Conservation (phyloP, 305 asterid genomes). For the Solanum hybrid region DNA sequence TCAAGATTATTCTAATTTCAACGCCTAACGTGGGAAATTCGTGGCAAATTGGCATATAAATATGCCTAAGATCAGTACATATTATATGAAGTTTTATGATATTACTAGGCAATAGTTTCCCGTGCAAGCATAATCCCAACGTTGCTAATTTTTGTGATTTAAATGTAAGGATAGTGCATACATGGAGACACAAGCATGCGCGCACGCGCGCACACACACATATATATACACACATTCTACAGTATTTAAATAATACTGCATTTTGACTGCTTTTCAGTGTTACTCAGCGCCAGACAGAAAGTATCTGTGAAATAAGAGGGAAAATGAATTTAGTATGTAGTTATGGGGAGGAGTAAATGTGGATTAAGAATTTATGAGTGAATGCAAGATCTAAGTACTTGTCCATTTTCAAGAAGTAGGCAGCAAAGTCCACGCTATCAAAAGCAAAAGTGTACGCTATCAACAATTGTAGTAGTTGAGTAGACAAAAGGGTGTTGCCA, state of each 20-base stretch:
- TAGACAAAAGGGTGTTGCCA: not conserved
- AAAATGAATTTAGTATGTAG: not conserved
- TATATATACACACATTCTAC: not conserved
- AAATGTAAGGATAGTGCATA: not conserved
- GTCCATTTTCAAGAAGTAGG: not conserved
- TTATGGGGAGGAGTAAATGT: not conserved
- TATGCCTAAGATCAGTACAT: too few species aligned
- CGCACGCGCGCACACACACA: not conserved
- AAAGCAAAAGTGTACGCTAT: not conserved
- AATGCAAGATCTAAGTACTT: not conserved
- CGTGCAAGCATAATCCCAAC: not conserved
- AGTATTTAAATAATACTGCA: not conserved
- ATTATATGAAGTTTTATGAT: too few species aligned
- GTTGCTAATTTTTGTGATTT: not conserved
- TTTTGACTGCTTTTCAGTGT: not conserved
- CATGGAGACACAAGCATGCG: not conserved
- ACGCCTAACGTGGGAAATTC: too few species aligned
- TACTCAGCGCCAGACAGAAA: not conserved
- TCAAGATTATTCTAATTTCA: too few species aligned
- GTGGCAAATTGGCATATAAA: too few species aligned
- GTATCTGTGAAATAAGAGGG: not conserved
- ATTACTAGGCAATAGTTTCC: not conserved
- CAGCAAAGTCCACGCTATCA: not conserved
- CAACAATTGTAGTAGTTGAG: not conserved
- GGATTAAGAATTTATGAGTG: not conserved